A percentile compares a stretch with the other conserved stretches of the same genome.
phyloP scores from a whole-genome alignment of 371 early-diverging fungal genomes.

The Mortierella sp. region DNA sequence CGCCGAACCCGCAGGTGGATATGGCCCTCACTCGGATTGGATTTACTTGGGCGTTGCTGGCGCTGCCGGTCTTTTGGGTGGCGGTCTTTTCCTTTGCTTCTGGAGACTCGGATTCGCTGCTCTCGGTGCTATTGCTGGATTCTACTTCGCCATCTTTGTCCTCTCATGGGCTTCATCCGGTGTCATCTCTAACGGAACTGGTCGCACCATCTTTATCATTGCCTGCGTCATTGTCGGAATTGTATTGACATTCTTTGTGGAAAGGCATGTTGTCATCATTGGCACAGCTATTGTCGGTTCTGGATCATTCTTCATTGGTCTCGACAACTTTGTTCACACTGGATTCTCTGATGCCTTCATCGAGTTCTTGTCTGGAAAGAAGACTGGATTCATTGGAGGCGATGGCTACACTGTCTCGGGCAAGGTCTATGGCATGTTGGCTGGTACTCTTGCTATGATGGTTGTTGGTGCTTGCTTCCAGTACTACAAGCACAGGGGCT shows the following conservation, averaged over 20 bases:
- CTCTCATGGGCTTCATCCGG: conserved; percentile 66
- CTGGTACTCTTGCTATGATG: conserved; percentile 65
- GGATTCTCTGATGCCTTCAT: conserved; percentile 58
- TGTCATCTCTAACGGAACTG: conserved; percentile 56
- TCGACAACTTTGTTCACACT: conserved; percentile 67
- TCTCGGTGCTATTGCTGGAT: conserved; percentile 71
- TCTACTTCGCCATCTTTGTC: conserved; percentile 67
- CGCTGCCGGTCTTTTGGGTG: conserved; percentile 65
- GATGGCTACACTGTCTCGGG: conserved; percentile 52
- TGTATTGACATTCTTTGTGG: conserved; percentile 66
- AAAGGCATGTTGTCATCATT: conserved; percentile 63
- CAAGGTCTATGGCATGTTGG: conserved; percentile 69
- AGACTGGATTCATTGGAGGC: conserved; percentile 11
- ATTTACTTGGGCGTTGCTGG: conserved; percentile 67
- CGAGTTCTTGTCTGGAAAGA: conserved; percentile 47
- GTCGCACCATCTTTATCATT: conserved; percentile 67
- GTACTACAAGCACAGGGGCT: conserved; percentile 56
- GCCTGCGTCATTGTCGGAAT: conserved; percentile 62
- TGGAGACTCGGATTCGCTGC: conserved; percentile 72
- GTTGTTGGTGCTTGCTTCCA: conserved; percentile 67
- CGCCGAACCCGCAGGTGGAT: conserved; percentile 60
- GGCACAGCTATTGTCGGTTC: conserved; percentile 70
- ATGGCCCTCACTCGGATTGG: conserved; percentile 62
- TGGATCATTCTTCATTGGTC: conserved; percentile 67
- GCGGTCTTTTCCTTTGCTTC: conserved; percentile 66